Conservation (phyloP, 768 basidiomycete species). For the Mycena capillaripes region DNA sequence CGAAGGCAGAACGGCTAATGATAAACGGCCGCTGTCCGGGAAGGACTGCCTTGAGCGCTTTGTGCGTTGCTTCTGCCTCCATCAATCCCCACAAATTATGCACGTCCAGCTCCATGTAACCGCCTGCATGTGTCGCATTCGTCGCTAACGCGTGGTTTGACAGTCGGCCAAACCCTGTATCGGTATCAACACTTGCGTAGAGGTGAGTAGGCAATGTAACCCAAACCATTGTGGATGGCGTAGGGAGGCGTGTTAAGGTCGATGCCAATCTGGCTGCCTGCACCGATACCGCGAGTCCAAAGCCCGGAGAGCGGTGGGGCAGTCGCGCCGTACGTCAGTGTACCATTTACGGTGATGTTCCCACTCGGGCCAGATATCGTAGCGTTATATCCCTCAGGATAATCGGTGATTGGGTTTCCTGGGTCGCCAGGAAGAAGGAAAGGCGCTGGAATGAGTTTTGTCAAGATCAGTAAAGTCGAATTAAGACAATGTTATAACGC, state of each 20-base stretch:
- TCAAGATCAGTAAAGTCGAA: too few species aligned
- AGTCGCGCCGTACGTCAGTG: conserved; percentile 60
- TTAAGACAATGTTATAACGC: background rate
- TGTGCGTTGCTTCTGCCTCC: conserved; percentile 77
- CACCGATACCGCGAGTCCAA: conserved; percentile 66
- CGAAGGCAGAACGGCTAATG: conserved; percentile 79
- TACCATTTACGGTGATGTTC: conserved; percentile 81
- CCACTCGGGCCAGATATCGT: conserved; percentile 77
- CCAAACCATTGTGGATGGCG: conserved; percentile 77
- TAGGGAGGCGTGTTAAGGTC: conserved; percentile 75
- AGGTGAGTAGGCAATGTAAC: background rate
- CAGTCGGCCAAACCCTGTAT: conserved; percentile 65
- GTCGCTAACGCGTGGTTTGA: conserved; percentile 73
- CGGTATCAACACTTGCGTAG: background rate
- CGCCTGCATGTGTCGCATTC: conserved; percentile 78
- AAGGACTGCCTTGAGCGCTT: conserved; percentile 66
- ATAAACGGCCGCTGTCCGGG: conserved; percentile 78
- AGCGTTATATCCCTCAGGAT: conserved; percentile 82
- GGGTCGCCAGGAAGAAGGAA: conserved; percentile 71
- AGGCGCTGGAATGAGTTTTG: conserved; percentile 42
- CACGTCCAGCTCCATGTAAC: conserved; percentile 73
- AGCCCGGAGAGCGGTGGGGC: conserved; percentile 45
- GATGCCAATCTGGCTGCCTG: conserved; percentile 59
- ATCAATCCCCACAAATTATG: conserved; percentile 82
- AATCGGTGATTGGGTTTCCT: conserved; percentile 66